These are phyloP conservation scores for Histomonas meleagridis DNA, from an alignment of 208 protist species.

Conservation along the genomic window DNA sequence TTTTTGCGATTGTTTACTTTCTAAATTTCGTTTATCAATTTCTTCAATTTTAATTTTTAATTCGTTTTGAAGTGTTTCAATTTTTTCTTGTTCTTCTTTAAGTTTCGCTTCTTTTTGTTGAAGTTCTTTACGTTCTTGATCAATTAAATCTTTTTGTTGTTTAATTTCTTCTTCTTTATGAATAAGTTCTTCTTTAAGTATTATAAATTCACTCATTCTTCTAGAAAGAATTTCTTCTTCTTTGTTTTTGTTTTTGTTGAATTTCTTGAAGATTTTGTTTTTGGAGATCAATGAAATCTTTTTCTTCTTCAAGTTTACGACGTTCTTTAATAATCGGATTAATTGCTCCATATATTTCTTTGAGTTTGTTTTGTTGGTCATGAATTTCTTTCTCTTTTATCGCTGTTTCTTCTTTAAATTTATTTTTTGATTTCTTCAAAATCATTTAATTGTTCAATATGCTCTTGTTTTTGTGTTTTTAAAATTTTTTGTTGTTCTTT, in stretches of 20 bases:
- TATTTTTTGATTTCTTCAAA: background rate
- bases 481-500: background rate
- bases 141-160: background rate
- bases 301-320: background rate
- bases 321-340: background rate
- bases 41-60: background rate
- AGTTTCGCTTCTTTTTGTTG: background rate
- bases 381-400: background rate
- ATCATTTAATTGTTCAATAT: background rate
- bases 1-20: background rate
- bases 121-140: background rate
- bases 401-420: background rate
- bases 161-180: background rate
- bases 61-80: no score
- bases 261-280: background rate
- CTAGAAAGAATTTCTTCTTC: background rate
- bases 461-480: background rate
- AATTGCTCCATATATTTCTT: background rate
- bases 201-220: background rate
- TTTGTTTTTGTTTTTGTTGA: background rate
- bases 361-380: background rate
- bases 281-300: background rate
- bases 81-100: background rate
- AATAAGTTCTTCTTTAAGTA: background rate
- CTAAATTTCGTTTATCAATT: background rate